Percentiles rank a stretch among this genome's conserved stretches.
Evolutionary conservation across 495 filamentous ascomycete species (phyloP).

Genomic region (Daldinia childiae): DNA sequence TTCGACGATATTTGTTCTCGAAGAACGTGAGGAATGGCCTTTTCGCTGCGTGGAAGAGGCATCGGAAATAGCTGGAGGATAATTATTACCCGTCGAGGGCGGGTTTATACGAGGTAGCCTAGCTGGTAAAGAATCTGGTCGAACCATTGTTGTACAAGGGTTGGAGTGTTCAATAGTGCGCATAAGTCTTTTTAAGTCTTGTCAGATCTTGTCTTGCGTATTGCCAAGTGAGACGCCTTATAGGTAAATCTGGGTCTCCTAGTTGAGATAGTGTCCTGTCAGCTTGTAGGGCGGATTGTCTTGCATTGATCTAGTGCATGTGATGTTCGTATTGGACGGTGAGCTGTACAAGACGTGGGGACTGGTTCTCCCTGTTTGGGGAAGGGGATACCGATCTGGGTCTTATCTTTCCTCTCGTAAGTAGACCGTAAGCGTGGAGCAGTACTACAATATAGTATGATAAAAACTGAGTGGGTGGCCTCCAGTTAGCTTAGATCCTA

Average conservation of each 20-base stretch:
- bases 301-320: conserved; percentile 38
- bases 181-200: not conserved
- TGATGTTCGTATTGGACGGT: conserved; percentile 32
- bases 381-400: conserved; percentile 26
- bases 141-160: conserved; percentile 31
- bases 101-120: conserved; percentile 37
- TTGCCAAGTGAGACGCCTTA: conserved; percentile 24
- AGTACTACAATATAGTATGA: conserved; percentile 22
- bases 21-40: conserved; percentile 49
- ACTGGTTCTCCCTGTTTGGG: conserved; percentile 17
- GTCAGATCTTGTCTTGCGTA: conserved; percentile 23
- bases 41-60: conserved; percentile 56
- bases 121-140: conserved; percentile 34
- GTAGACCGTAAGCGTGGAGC: conserved; percentile 10
- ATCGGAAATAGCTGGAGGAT: conserved; percentile 20
- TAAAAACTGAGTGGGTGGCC: conserved; percentile 21
- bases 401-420: conserved; percentile 29
- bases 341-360: conserved; percentile 28
- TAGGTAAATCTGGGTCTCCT: conserved; percentile 17
- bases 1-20: conserved; percentile 53
- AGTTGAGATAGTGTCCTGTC: conserved; percentile 26
- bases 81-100: conserved; percentile 5
- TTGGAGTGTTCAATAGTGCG: conserved; percentile 21
- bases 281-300: conserved; percentile 14
- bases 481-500: conserved; percentile 25